A percentile compares a stretch with the other conserved stretches of the same genome.
phyloP scores from a whole-genome alignment of 2,329 filamentous ascomycete genomes.

The Xylariaceae sp. region DNA sequence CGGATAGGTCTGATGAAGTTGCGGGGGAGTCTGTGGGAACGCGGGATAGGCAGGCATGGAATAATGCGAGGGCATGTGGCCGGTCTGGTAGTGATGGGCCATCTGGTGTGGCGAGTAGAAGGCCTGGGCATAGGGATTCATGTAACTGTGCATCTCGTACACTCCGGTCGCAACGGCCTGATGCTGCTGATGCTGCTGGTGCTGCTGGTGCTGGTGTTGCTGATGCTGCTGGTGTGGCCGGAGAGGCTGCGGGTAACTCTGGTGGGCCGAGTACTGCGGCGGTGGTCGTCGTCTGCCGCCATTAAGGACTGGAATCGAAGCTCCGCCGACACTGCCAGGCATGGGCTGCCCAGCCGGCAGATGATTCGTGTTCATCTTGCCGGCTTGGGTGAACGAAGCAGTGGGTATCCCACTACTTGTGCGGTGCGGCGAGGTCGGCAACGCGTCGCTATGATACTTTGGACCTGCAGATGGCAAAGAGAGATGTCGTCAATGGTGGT shows the following conservation, averaged over 20 bases:
- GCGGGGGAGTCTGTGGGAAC: constrained; percentile 26
- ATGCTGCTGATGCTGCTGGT: constrained; percentile 26
- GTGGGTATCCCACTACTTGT: constrained; percentile 31
- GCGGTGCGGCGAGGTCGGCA: constrained; percentile 3
- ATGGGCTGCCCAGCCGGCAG: constrained; percentile 69
- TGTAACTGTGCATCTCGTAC: constrained; percentile 43
- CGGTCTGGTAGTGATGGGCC: constrained; percentile 55
- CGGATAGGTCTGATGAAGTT: constrained; percentile 49
- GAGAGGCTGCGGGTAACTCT: constrained; percentile 36
- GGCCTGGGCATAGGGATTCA: constrained; percentile 43
- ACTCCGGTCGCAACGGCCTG: constrained; percentile 35
- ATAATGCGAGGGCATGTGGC: constrained; percentile 43
- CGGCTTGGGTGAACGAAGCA: constrained; percentile 50
- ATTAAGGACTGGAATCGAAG: constrained; percentile 26
- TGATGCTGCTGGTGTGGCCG: constrained; percentile 31
- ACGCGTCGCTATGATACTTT: constrained; percentile 2
- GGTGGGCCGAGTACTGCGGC: constrained; percentile 35
- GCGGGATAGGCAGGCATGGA: constrained; percentile 36
- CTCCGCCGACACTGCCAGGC: constrained; percentile 35
- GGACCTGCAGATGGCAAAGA: constrained; percentile 1
- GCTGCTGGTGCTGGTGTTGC: constrained; percentile 20
- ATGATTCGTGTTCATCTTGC: constrained; percentile 73
- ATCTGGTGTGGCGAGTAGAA: constrained; percentile 48
- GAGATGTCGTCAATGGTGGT: constrained; percentile 2
- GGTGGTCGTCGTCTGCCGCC: constrained; percentile 36